Percentiles rank a stretch among this genome's conserved stretches.
Evolutionary conservation across 176 grass and related monocot genomes (phyloP).

Genomic region (Bolboschoenus planiculmis): DNA sequence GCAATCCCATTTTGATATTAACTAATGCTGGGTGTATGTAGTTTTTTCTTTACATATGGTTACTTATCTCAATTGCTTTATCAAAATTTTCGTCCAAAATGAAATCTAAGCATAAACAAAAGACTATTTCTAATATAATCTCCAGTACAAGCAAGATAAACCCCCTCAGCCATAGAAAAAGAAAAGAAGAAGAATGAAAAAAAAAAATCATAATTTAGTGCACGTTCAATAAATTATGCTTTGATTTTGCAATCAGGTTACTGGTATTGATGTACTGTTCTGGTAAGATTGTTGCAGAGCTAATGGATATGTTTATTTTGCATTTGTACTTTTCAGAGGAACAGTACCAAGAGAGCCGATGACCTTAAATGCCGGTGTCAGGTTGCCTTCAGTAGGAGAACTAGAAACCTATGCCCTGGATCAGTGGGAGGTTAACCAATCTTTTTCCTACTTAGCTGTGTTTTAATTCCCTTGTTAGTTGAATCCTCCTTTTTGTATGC

Average conservation of each 20-base stretch:
- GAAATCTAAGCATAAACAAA: background rate
- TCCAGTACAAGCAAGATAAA: background rate
- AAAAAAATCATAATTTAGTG: background rate
- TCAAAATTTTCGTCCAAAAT: background rate
- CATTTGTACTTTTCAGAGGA: conserved; percentile 45
- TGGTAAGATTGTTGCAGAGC: background rate
- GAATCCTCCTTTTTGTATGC: background rate
- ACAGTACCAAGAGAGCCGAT: conserved; percentile 74
- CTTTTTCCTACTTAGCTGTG: conserved; percentile 10
- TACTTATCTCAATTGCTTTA: background rate
- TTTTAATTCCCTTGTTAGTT: conserved; percentile 14
- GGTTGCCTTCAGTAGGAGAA: conserved; percentile 68
- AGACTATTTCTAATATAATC: background rate
- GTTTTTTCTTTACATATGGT: background rate
- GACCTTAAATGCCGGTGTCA: conserved; percentile 40
- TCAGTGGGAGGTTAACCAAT: conserved; percentile 75
- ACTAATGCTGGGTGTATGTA: background rate
- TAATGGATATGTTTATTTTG: background rate
- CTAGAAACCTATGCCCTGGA: conserved; percentile 64
- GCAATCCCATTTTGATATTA: background rate
- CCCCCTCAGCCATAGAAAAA: background rate
- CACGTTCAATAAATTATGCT: background rate
- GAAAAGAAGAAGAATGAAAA: background rate
- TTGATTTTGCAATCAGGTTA: background rate
- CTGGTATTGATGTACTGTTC: background rate